Percentiles rank a stretch among this genome's conserved stretches.
Evolutionary conservation across 306 rosid species (phyloP).

Genomic region (Lotus japonicus): DNA sequence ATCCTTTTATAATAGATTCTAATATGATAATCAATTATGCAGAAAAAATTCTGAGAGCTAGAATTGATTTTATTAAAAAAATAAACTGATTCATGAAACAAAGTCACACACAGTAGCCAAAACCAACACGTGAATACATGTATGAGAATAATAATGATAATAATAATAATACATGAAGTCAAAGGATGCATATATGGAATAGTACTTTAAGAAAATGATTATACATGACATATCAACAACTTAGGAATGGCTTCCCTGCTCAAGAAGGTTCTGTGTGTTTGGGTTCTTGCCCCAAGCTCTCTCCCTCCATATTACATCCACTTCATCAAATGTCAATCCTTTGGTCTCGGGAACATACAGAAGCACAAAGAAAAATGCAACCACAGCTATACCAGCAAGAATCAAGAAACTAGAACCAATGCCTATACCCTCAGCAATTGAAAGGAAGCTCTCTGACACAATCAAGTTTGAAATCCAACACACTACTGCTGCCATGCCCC

Average conservation of each 20-base stretch:
- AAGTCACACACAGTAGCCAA: not conserved
- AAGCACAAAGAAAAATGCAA: slow-evolving; percentile 61
- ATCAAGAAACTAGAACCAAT: slow-evolving; percentile 68
- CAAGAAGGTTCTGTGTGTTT: slow-evolving; percentile 56
- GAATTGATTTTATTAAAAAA: too few relatives aligned
- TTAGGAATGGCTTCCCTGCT: slow-evolving; percentile 32
- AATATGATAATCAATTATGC: too few relatives aligned
- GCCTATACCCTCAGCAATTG: slow-evolving; percentile 56
- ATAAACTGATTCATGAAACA: too few relatives aligned
- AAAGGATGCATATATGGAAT: slow-evolving; percentile 8
- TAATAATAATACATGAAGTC: not conserved
- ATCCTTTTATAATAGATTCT: too few relatives aligned
- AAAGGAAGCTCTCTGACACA: slow-evolving; percentile 73
- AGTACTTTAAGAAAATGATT: not conserved
- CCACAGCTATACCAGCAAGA: slow-evolving; percentile 51
- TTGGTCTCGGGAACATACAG: slow-evolving; percentile 74
- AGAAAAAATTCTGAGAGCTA: too few relatives aligned
- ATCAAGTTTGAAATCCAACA: slow-evolving; percentile 86
- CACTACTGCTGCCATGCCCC: slow-evolving; percentile 91
- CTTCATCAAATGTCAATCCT: slow-evolving; percentile 93
- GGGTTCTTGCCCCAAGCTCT: slow-evolving; percentile 67
- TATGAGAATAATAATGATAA: not conserved
- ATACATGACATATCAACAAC: not conserved
- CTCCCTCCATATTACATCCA: slow-evolving; percentile 82
- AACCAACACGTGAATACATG: not conserved